Conservation (phyloP, 805 yeast species). For the Kregervanrija fluxuum region DNA sequence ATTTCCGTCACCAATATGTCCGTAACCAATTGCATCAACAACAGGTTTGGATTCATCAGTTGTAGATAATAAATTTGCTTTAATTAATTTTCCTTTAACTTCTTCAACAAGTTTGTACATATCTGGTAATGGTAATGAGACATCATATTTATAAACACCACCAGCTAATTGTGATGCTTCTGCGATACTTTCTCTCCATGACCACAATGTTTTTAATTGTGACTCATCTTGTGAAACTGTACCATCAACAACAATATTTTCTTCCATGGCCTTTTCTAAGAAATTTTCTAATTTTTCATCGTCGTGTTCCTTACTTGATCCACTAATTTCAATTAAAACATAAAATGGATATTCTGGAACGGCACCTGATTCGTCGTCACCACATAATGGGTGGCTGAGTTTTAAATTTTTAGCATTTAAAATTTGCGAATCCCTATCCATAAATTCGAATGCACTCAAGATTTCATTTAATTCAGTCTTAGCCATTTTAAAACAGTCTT, state of each 20-base stretch:
- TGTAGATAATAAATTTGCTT: conserved; percentile 53
- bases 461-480: conserved; percentile 75
- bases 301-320: conserved; percentile 90
- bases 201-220: conserved; percentile 78
- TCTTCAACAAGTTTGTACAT: conserved; percentile 80
- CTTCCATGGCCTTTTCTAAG: conserved; percentile 78
- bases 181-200: conserved; percentile 92
- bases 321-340: conserved; percentile 91
- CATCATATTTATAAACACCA: conserved; percentile 96
- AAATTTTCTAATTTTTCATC: conserved; percentile 82
- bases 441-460: conserved; percentile 87
- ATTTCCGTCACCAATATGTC: conserved; percentile 98
- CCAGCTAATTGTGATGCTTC: conserved; percentile 83
- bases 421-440: conserved; percentile 69
- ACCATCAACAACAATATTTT: conserved; percentile 83
- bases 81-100: conserved; percentile 52
- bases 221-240: conserved; percentile 93
- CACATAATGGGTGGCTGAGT: conserved; percentile 59
- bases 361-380: conserved; percentile 48
- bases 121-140: conserved; percentile 77
- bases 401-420: conserved; percentile 57
- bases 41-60: conserved; percentile 65
- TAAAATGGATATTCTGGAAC: conserved; percentile 72
- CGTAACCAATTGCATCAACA: conserved; percentile 87
- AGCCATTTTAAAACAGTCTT: conserved; percentile 71